phyloP scores from a whole-genome alignment of 495 filamentous ascomycete species.

The Chaetomium fimeti region DNA sequence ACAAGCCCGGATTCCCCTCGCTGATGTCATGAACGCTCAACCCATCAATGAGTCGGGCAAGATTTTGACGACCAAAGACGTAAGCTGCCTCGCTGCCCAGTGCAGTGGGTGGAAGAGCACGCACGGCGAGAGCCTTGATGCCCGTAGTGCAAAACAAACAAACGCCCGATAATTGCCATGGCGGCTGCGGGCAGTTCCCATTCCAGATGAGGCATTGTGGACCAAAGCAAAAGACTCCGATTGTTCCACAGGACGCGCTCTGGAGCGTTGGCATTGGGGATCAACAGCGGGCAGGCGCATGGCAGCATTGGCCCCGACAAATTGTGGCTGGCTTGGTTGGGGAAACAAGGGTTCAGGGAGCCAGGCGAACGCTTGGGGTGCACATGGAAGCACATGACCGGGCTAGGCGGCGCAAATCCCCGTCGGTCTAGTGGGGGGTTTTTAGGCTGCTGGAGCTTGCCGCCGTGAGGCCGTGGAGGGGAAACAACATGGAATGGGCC shows the following conservation, averaged over 20 bases:
- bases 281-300: neutral
- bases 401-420: neutral
- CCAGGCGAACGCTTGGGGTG: neutral
- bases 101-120: neutral
- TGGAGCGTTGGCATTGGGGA: constrained; percentile 6
- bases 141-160: too few relatives aligned
- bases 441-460: neutral
- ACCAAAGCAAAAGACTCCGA: neutral
- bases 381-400: constrained; percentile 4
- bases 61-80: neutral
- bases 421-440: neutral
- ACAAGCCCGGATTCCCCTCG: constrained; percentile 17
- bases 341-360: constrained; percentile 4
- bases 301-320: neutral
- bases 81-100: too few relatives aligned
- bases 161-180: neutral
- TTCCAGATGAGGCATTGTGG: neutral
- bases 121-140: too few relatives aligned
- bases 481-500: neutral
- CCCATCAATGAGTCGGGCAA: neutral
- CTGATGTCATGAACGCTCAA: constrained; percentile 32
- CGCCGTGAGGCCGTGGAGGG: neutral
- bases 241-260: neutral
- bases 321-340: constrained; percentile 6
- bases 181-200: neutral